Base-by-base conservation (phyloP, 768 basidiomycete species). In the Phylloporus sp. region DNA sequence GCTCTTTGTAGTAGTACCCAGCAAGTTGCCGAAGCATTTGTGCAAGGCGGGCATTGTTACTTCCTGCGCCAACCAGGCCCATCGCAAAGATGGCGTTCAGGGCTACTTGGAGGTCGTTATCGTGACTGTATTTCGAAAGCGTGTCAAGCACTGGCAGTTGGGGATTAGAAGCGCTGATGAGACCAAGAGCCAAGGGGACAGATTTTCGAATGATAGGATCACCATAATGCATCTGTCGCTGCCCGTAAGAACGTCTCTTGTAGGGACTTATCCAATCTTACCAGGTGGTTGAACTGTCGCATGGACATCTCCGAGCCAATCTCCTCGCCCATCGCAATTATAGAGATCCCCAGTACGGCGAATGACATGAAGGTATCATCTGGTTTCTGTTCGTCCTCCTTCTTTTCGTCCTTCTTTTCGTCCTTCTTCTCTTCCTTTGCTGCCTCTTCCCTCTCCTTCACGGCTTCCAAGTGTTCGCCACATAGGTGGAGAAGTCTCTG, bases 281-380 rank as follows among this genome's bases (percentile, higher is more conserved):
- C 95, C 48, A 99, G 76, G 67, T 99, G 97, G 70, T 97, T 97
- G 76, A 98, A 95, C 61, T 95, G 92, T 57, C 97, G 76, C 61
- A 98, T 72, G n/a, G 90, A 86, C 97, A 99, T 98, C 69, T 98
- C 92, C 2, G 94, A 85, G 43, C 97, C 97, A 43, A 97, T 85
- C 22, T 98, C 95, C 71, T 99, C 97, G 18, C 97, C 97, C 94
- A 98, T 97, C 5, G 97, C 86, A 39, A 98, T 89, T 52, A 98
- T 70, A 0, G 95, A 86, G 61, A 99, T 91, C 24, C 93, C 97
- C 50, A 98, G 76, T 27, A 95, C 93, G 15, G 95, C 91, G 56
- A 97, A 88, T 0, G 91, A 82, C 68, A 97, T 91, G 78, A 90
- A 91, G 27, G 85, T 85, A 58, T 92, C 89, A 54, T 91, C 84